Base-by-base conservation (phyloP, 495 filamentous ascomycete genomes). In the Amphirosellinia nigrospora region DNA sequence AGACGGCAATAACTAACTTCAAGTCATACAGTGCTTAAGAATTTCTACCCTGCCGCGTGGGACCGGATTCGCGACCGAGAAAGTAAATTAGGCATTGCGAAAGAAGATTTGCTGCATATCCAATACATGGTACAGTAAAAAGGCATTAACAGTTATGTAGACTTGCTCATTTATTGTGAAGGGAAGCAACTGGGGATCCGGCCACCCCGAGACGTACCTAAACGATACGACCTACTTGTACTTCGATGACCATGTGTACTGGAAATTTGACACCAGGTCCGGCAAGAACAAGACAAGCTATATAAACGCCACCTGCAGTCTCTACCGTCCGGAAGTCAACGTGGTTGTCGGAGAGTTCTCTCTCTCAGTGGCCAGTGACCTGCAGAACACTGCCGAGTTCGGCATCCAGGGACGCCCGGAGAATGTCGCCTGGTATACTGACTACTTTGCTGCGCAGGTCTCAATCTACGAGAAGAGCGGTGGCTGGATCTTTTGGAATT, bases 371-470 rank as follows among this genome's bases (percentile, higher is more conserved):
- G 84, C 81, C 70, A 65, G 89, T 11, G 75, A 73, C 55, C 74
- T 81, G 34, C 79, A 80, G 3, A 79, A 83, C 55, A 69, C 79
- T 39, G 79, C 84, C 4, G 74, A 87, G 77, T 73, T 72, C 52
- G 77, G 52, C 1, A 28, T 75, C 5, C 82, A 81, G 45, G 62
- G 23, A 85, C 83, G 76, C n/a, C 79, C 66, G 15, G 73, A 64
- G 5, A 84, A 89, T 64, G 73, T 74, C 46, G 79, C 70, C 0
- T 90, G 85, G 65, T 89, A 90, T 69, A 71, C 48, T 34, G 75
- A 80, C 64, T 90, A 84, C 85, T 90, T 86, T 74, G 85, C 84
- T 11, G 87, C 87, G 4, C 87, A 89, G 74, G 81, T 87, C 5
- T 77, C 75, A 23, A 78, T 79, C 5, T 89, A 87, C 68, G 88